phyloP scores from a whole-genome alignment of 306 rosid genomes.

The Prunus davidiana region DNA sequence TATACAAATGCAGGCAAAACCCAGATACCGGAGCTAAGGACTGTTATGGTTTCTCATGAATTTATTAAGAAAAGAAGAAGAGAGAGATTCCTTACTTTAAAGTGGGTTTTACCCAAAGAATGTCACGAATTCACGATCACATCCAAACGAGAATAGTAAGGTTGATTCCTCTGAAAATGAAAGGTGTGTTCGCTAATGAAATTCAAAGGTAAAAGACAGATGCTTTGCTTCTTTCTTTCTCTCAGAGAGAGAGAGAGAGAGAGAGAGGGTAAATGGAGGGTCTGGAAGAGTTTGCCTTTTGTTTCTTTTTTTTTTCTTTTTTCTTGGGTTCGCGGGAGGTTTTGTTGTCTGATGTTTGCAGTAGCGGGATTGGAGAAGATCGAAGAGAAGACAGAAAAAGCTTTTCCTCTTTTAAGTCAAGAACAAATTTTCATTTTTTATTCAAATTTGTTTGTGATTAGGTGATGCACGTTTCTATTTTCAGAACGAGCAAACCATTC shows the following conservation, averaged over 20 bases:
- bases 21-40: conserved; percentile 20
- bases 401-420: background rate
- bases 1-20: conserved; percentile 19
- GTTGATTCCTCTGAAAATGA: conserved; percentile 21
- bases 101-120: conserved; percentile 37
- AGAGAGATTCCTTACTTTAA: conserved; percentile 56
- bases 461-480: background rate
- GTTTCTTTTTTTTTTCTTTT: background rate
- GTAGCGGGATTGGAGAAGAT: conserved; percentile 26
- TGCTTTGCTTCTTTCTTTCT: conserved; percentile 51
- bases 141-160: conserved; percentile 17
- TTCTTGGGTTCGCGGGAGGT: background rate
- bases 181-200: conserved; percentile 26
- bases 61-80: background rate
- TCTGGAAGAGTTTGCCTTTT: background rate
- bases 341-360: conserved; percentile 14
- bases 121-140: conserved; percentile 22
- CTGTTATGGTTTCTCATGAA: conserved; percentile 23
- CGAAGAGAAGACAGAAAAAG: background rate
- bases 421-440: background rate
- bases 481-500: background rate
- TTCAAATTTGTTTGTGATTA: background rate
- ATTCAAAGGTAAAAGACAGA: conserved; percentile 24
- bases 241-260: background rate
- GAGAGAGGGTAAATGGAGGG: background rate